A percentile compares a stretch with the other conserved stretches of the same genome.
Evolutionary conservation across 2,329 filamentous ascomycete species (phyloP).

Genomic region (Chaetomiaceae sp.): DNA sequence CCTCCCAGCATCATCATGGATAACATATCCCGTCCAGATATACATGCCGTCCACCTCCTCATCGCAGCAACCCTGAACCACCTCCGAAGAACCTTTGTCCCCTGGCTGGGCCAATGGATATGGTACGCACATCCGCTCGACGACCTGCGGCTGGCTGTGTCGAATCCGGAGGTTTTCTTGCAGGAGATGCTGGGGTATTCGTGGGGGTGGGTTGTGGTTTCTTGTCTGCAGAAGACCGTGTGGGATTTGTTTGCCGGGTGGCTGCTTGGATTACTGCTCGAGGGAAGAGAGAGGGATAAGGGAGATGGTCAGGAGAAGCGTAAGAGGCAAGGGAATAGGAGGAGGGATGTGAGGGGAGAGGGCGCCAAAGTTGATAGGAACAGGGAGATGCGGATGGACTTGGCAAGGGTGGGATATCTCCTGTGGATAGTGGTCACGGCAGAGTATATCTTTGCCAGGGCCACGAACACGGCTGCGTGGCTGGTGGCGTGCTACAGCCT

Average conservation of each 20-base stretch:
- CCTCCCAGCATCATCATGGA: too few species aligned
- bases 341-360: too few species aligned
- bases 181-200: conserved; percentile 25
- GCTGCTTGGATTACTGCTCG: neutral
- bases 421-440: conserved; percentile 27
- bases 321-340: too few species aligned
- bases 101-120: conserved; percentile 30
- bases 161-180: conserved; percentile 35
- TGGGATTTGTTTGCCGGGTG: conserved; percentile 11
- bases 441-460: conserved; percentile 32
- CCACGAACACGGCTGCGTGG: conserved; percentile 28
- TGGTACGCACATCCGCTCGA: conserved; percentile 31
- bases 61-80: conserved; percentile 39
- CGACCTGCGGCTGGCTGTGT: conserved; percentile 35
- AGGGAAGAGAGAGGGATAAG: too few species aligned
- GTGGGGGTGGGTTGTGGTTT: conserved; percentile 16
- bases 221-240: conserved; percentile 20
- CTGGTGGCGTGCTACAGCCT: conserved; percentile 27
- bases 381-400: neutral
- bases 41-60: conserved; percentile 28
- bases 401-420: conserved; percentile 20
- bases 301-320: neutral
- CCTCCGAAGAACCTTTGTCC: conserved; percentile 33
- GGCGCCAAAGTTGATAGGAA: too few species aligned
- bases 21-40: too few species aligned